Evolutionary conservation across 1,284 basidiomycete genomes (phyloP).

Genomic region (Tilletia setariae): DNA sequence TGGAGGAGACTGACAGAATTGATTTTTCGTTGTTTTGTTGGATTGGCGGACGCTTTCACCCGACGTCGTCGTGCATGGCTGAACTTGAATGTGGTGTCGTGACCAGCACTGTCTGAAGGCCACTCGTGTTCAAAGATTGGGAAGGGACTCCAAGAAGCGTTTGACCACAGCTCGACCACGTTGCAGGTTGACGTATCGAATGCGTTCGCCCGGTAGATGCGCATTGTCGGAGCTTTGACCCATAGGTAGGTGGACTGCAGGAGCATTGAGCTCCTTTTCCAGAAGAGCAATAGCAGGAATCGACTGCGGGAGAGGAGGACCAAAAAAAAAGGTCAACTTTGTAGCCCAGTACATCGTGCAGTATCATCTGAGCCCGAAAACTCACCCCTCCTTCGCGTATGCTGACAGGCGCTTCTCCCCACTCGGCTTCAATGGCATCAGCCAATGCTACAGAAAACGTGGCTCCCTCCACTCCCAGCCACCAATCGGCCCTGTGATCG

Average conservation of each 20-base stretch:
- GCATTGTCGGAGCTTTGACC: conserved; percentile 72
- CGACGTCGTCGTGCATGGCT: no score
- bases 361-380: conserved; percentile 25
- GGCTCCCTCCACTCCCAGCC: conserved; percentile 80
- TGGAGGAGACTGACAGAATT: no score
- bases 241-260: conserved; percentile 81
- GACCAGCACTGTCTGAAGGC: no score
- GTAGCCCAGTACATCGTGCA: no score
- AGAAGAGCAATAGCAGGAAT: conserved; percentile 81
- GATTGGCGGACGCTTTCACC: no score
- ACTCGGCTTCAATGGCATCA: conserved; percentile 74
- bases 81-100: no score
- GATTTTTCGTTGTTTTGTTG: no score
- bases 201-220: conserved; percentile 79
- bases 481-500: conserved; percentile 88
- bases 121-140: no score
- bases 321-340: no score
- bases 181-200: conserved; percentile 71
- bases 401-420: conserved; percentile 70
- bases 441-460: conserved; percentile 80
- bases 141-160: conserved; percentile 62
- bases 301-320: conserved; percentile 20
- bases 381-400: conserved; percentile 77
- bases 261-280: conserved; percentile 74
- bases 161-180: conserved; percentile 72